These are phyloP conservation scores for Boletales sp. DNA, from an alignment of 768 basidiomycete genomes.

Conservation along the genomic window DNA sequence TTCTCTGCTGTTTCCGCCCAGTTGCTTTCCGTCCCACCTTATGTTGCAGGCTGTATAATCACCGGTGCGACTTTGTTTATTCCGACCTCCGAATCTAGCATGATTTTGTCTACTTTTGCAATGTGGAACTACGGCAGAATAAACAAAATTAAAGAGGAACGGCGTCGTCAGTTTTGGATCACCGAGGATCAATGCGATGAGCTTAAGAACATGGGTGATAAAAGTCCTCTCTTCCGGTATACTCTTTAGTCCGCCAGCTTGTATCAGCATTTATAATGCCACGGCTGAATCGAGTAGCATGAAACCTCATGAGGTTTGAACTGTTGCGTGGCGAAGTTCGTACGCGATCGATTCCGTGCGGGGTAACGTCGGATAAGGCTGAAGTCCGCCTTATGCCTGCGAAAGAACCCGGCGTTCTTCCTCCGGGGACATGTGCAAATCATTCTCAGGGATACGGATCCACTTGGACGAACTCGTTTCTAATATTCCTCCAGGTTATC, in stretches of 20 bases:
- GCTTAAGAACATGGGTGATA: constrained; percentile 1
- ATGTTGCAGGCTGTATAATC: constrained; percentile 37
- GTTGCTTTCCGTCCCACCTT: constrained; percentile 46
- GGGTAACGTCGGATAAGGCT: no score
- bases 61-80: constrained; percentile 15
- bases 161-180: background rate
- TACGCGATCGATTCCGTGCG: no score
- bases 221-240: constrained; percentile 3
- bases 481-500: no score
- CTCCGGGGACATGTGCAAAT: no score
- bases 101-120: background rate
- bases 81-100: background rate
- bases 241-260: background rate
- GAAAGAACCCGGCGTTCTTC: no score
- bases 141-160: background rate
- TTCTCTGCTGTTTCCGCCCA: constrained; percentile 48
- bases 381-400: no score
- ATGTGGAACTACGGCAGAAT: constrained; percentile 1
- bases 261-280: no score
- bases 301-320: no score
- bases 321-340: no score
- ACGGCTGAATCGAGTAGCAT: no score
- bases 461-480: no score
- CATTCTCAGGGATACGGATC: no score
- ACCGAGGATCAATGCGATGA: background rate